Base-by-base conservation (phyloP, 768 basidiomycete species). In the Astraeus odoratus region DNA sequence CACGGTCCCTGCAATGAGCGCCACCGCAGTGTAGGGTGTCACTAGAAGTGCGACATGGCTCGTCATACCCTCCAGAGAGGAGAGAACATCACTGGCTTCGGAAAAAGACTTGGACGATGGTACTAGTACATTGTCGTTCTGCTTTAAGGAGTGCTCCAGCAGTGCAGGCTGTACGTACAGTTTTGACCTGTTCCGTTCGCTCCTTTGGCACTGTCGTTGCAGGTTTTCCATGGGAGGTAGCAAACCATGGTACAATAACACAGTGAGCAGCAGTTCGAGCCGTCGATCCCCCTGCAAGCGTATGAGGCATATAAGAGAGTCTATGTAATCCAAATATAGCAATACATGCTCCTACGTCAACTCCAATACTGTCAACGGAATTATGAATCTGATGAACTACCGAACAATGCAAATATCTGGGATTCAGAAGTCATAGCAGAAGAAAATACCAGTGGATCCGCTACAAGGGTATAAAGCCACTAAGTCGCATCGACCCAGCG, bases 381-480 rank as follows among this genome's bases (percentile, higher is more conserved):
- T n/a, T n/a, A n/a, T n/a, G n/a, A n/a, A n/a, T n/a, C n/a, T n/a
- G n/a, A n/a, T n/a, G n/a, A n/a, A n/a, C n/a, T n/a, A n/a, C n/a
- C n/a, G n/a, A n/a, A n/a, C n/a, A n/a, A 13, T 35, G 10, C 30
- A 35, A 35, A 35, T 7, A 35, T 19, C 19, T 8, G 16, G 3
- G 19, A 35, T 35, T 35, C 9, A 27, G 43, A 27, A 22, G 19
- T 16, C 38, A 27, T 7, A 42, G n/a, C 39, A 42, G 12, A 44
- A 43, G 19, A 19, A n/a, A 26, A 31, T 16, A 23, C 24, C 18
- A 42, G 6, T 13, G 39, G 13, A 40, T 40, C 19, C 13, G 3
- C 45, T 52, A 63, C 51, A 60, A 2, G 8, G 51, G 43, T 24
- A 63, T 33, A 37, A 57, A 60, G 33, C 53, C 55, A 12, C 47